These are phyloP conservation scores for Starmera stellimalicola DNA, from an alignment of 1,139 yeast species.

Conservation along the genomic window DNA sequence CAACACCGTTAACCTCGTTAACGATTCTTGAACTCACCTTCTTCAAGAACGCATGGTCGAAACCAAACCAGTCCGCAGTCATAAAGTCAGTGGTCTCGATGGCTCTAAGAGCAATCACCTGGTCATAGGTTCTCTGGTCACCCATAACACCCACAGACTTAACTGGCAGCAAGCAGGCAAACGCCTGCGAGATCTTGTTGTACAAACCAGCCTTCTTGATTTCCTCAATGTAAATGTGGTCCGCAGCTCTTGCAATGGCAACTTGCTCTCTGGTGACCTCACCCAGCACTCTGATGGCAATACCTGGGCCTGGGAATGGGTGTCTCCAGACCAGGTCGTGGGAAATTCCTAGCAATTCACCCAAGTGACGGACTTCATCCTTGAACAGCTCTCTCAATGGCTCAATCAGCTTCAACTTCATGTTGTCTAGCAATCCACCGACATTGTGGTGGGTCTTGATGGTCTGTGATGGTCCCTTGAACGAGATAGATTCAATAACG, in stretches of 20 bases:
- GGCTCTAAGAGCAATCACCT: conserved; percentile 97
- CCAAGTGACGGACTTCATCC: conserved; percentile 96
- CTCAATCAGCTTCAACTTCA: conserved; percentile 96
- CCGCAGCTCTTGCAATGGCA: conserved; percentile 96
- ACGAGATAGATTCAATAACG: conserved; percentile 95
- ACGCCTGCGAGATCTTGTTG: conserved; percentile 91
- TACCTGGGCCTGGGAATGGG: conserved; percentile 99
- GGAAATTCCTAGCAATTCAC: conserved; percentile 90
- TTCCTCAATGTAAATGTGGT: conserved; percentile 90
- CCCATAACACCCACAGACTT: conserved; percentile 99
- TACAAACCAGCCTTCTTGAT: conserved; percentile 89
- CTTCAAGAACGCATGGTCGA: conserved; percentile 88
- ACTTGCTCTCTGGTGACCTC: conserved; percentile 92
- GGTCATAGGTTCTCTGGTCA: conserved; percentile 98
- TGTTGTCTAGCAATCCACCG: conserved; percentile 94
- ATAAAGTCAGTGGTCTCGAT: conserved; percentile 96
- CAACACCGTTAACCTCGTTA: conserved; percentile 97
- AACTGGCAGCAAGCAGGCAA: conserved; percentile 94
- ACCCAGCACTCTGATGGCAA: conserved; percentile 95
- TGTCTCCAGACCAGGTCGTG: conserved; percentile 99
- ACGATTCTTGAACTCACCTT: conserved; percentile 92
- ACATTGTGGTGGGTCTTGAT: conserved; percentile 99
- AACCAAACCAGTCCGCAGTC: conserved; percentile 99
- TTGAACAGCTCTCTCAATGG: conserved; percentile 97
- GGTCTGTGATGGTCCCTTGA: conserved; percentile 99